Conservation (phyloP, 768 basidiomycete genomes). For the Leccinum uliginosum region DNA sequence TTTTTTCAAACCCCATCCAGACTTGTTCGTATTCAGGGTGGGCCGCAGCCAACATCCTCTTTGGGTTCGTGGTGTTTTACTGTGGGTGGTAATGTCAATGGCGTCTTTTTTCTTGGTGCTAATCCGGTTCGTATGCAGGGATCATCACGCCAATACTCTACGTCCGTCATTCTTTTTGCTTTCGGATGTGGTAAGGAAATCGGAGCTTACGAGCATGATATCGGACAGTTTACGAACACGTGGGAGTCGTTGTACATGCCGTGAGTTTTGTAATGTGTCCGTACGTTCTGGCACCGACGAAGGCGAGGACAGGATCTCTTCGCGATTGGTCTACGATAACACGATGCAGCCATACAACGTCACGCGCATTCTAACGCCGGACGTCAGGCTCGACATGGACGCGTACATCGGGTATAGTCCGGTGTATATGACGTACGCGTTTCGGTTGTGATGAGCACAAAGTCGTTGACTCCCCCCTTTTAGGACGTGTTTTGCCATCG, state of each 20-base stretch:
- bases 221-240: slow-evolving; percentile 51
- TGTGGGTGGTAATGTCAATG: background rate
- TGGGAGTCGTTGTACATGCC: slow-evolving; percentile 60
- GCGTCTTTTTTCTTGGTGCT: background rate
- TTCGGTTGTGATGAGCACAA: background rate
- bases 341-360: slow-evolving; percentile 54
- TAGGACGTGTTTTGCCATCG: slow-evolving; percentile 25
- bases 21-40: slow-evolving; percentile 42
- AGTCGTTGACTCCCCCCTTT: background rate
- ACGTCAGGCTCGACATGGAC: slow-evolving; percentile 49
- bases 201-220: background rate
- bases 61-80: slow-evolving; percentile 68
- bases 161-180: slow-evolving; percentile 44
- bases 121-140: slow-evolving; percentile 15
- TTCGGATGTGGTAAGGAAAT: slow-evolving; percentile 26
- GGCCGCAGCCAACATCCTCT: slow-evolving; percentile 70
- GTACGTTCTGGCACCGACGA: background rate
- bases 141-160: slow-evolving; percentile 33
- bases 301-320: slow-evolving; percentile 44
- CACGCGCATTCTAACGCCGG: slow-evolving; percentile 47
- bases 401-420: slow-evolving; percentile 56
- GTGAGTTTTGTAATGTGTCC: slow-evolving; percentile 27
- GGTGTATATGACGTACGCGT: slow-evolving; percentile 47
- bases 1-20: background rate
- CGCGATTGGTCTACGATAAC: slow-evolving; percentile 61